Evolutionary conservation across 2,329 filamentous ascomycete species (phyloP).

Genomic region (Colletotrichum simmondsii): DNA sequence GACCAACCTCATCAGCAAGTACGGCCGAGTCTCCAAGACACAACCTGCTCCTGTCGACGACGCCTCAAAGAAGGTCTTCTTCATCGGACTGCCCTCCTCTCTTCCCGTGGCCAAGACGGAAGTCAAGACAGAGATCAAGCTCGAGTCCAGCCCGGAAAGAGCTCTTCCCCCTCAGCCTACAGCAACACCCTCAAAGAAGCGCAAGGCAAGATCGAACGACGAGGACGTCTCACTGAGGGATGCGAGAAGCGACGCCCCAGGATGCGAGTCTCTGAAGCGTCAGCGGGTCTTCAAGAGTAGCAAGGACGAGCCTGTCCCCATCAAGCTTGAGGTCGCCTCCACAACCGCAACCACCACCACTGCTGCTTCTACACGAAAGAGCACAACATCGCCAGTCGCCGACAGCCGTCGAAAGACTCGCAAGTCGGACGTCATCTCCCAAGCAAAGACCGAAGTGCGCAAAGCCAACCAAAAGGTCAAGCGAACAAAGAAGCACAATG

Average conservation of each 20-base stretch:
- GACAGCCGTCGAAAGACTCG: constrained; percentile 39
- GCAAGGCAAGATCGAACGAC: constrained; percentile 25
- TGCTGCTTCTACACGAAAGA: constrained; percentile 13
- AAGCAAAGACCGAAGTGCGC: constrained; percentile 42
- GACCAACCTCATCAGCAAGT: constrained; percentile 33
- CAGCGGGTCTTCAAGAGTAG: constrained; percentile 22
- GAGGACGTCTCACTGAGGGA: constrained; percentile 9
- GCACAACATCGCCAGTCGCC: not conserved
- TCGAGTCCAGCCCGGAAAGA: constrained; percentile 19
- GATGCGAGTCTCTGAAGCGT: constrained; percentile 24
- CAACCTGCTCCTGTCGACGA: constrained; percentile 4
- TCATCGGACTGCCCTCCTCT: constrained; percentile 25
- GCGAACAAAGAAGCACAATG: constrained; percentile 29
- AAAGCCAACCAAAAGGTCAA: constrained; percentile 33
- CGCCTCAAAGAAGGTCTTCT: constrained; percentile 31
- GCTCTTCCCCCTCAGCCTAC: not conserved
- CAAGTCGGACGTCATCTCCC: constrained; percentile 41
- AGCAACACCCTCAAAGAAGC: constrained; percentile 27
- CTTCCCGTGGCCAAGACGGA: constrained; percentile 17
- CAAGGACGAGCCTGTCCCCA: constrained; percentile 31
- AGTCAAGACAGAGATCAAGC: constrained; percentile 10
- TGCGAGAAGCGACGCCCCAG: not conserved
- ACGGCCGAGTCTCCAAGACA: constrained; percentile 33
- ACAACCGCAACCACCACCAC: not conserved
- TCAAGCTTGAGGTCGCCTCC: constrained; percentile 20